These are phyloP conservation scores for Pseudomicrostroma phylloplanum DNA, from an alignment of 1,284 basidiomycete species.

Conservation along the genomic window DNA sequence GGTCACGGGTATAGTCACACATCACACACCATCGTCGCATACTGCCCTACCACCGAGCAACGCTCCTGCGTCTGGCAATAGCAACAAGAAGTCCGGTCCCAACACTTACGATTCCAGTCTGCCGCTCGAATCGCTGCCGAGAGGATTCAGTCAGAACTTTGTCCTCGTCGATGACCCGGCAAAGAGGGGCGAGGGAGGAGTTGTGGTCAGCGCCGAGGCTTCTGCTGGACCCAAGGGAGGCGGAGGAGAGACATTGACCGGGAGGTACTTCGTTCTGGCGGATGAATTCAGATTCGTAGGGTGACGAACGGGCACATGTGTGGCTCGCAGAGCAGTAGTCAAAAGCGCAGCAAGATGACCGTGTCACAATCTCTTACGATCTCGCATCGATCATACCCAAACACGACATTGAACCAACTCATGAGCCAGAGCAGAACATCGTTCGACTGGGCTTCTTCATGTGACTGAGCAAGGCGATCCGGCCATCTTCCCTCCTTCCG, in stretches of 20 bases:
- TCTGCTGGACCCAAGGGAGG: background rate
- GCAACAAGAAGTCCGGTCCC: slow-evolving; percentile 21
- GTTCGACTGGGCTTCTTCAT: too few species aligned
- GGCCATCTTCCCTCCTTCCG: too few species aligned
- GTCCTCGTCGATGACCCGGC: slow-evolving; percentile 28
- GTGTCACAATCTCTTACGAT: background rate
- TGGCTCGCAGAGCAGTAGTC: background rate
- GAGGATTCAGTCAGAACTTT: slow-evolving; percentile 42
- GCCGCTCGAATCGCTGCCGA: slow-evolving; percentile 32
- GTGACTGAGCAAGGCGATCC: too few species aligned
- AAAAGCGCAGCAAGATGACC: background rate
- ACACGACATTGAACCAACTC: too few species aligned
- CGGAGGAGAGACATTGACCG: slow-evolving; percentile 14
- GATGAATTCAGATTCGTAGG: slow-evolving; percentile 44
- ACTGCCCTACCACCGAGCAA: slow-evolving; percentile 24
- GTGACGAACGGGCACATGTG: slow-evolving; percentile 7
- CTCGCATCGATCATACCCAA: too few species aligned
- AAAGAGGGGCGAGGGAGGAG: slow-evolving; percentile 1
- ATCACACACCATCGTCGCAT: slow-evolving; percentile 42
- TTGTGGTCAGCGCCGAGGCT: slow-evolving; percentile 20
- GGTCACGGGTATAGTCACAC: slow-evolving; percentile 41
- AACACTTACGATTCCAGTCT: slow-evolving; percentile 33
- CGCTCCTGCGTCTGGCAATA: slow-evolving; percentile 32
- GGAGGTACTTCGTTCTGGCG: slow-evolving; percentile 38
- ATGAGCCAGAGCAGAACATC: too few species aligned